A percentile compares a stretch with the other conserved stretches of the same genome.
Conservation (phyloP, 345 rosid genomes). For the Linum usitatissimum region DNA sequence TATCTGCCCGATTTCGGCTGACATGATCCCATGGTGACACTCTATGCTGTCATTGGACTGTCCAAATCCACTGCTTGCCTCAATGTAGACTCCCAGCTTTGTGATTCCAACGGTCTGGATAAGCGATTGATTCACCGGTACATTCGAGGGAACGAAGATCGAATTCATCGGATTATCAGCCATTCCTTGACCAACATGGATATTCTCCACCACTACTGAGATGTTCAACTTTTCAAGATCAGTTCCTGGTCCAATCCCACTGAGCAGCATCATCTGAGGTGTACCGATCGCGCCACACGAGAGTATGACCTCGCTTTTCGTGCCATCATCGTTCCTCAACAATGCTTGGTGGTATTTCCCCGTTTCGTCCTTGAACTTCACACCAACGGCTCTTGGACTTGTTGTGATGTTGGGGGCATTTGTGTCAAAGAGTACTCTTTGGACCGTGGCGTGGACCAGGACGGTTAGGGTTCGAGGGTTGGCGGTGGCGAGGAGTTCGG, state of each 20-base stretch:
- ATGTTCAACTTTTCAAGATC: constrained; percentile 58
- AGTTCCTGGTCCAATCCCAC: constrained; percentile 78
- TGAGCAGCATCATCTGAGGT: constrained; percentile 78
- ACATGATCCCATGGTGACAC: constrained; percentile 73
- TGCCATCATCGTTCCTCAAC: constrained; percentile 26
- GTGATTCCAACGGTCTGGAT: constrained; percentile 94
- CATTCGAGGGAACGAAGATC: constrained; percentile 59
- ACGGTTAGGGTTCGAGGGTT: constrained; percentile 60
- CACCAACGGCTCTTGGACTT: constrained; percentile 65
- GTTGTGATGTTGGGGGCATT: constrained; percentile 2
- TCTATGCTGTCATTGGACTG: constrained; percentile 61
- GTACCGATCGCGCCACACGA: constrained; percentile 86
- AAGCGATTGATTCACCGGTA: constrained; percentile 53
- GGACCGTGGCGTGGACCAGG: constrained; percentile 67
- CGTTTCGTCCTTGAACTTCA: constrained; percentile 71
- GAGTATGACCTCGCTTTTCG: constrained; percentile 62
- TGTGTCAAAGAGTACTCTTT: constrained; percentile 58
- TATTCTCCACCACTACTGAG: constrained; percentile 45
- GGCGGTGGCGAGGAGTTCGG: constrained; percentile 63
- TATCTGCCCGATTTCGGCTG: constrained; percentile 76
- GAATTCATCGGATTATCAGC: constrained; percentile 93
- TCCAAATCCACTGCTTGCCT: constrained; percentile 90
- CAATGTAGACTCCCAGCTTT: constrained; percentile 75
- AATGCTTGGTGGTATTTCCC: constrained; percentile 61
- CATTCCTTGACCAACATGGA: constrained; percentile 78